These are phyloP conservation scores for Zoysia japonica DNA, from an alignment of 176 grass and related monocot species.

Conservation along the genomic window DNA sequence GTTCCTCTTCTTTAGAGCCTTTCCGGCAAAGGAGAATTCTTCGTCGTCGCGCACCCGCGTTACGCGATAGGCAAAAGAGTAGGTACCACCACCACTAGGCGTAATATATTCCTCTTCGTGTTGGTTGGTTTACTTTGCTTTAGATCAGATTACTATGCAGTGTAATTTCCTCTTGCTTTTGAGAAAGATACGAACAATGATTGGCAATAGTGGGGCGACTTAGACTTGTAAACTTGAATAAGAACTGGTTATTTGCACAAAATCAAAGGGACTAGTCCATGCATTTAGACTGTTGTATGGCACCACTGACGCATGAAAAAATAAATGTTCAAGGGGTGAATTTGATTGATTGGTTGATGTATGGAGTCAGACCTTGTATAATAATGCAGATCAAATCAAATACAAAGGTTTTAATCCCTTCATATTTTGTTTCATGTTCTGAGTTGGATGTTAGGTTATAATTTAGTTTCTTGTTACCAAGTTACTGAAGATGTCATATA, in stretches of 20 bases:
- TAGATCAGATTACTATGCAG: slow-evolving; percentile 30
- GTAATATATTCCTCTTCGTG: slow-evolving; percentile 35
- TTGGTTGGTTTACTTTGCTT: slow-evolving; percentile 25
- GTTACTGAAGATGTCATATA: background rate
- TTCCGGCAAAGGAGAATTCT: slow-evolving; percentile 61
- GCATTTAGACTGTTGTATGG: background rate
- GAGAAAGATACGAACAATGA: slow-evolving; percentile 42
- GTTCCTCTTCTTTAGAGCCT: slow-evolving; percentile 52
- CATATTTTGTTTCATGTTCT: background rate
- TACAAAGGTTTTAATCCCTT: background rate
- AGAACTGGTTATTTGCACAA: background rate
- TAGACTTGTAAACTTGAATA: slow-evolving; percentile 1
- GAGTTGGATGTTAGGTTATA: background rate
- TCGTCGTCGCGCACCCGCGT: slow-evolving; percentile 61
- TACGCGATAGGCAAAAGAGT: slow-evolving; percentile 50
- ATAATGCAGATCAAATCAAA: background rate
- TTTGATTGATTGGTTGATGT: no score
- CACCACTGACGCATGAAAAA: no score
- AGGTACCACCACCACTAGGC: slow-evolving; percentile 42
- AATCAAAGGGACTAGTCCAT: background rate
- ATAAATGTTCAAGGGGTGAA: no score
- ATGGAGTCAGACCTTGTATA: no score
- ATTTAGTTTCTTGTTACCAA: background rate
- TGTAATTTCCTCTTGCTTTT: slow-evolving; percentile 43
- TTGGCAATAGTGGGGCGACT: slow-evolving; percentile 33